A percentile compares a stretch with the other conserved stretches of the same genome.
phyloP scores from a whole-genome alignment of 1,284 basidiomycete species.

The Malassezia nana region DNA sequence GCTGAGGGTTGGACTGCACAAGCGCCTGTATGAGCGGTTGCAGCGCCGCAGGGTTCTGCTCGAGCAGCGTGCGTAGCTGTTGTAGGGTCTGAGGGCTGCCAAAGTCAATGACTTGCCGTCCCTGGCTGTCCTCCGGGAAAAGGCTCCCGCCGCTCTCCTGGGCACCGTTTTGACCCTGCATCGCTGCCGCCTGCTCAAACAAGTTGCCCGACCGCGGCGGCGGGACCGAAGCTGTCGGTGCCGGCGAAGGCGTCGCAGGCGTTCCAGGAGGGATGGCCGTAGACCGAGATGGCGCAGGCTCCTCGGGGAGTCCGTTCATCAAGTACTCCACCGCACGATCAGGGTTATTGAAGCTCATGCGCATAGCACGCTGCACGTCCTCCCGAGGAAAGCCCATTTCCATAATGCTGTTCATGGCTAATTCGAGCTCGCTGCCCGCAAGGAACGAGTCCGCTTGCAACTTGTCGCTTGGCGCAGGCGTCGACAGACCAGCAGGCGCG shows the following conservation, averaged over 20 bases:
- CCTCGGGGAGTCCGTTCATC: slow-evolving; percentile 66
- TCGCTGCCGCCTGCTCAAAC: slow-evolving; percentile 49
- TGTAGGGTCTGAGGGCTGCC: slow-evolving; percentile 44
- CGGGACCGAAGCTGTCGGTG: slow-evolving; percentile 35
- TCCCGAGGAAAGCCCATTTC: slow-evolving; percentile 85
- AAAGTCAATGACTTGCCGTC: slow-evolving; percentile 41
- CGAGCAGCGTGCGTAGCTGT: slow-evolving; percentile 39
- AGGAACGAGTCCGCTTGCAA: slow-evolving; percentile 14
- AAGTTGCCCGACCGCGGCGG: slow-evolving; percentile 45
- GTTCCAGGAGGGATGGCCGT: slow-evolving; percentile 53
- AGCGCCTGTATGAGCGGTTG: slow-evolving; percentile 45
- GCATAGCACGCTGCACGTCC: slow-evolving; percentile 70
- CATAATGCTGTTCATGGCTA: slow-evolving; percentile 53
- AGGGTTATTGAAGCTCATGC: slow-evolving; percentile 94
- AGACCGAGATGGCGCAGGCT: slow-evolving; percentile 38
- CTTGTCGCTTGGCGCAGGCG: neutral
- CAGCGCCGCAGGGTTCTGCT: slow-evolving; percentile 45
- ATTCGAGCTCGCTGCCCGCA: slow-evolving; percentile 31
- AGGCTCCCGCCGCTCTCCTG: slow-evolving; percentile 21
- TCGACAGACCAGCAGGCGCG: neutral
- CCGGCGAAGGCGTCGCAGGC: slow-evolving; percentile 53
- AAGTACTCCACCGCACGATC: slow-evolving; percentile 96
- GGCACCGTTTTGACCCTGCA: slow-evolving; percentile 23
- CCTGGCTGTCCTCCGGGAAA: slow-evolving; percentile 27
- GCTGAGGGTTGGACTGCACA: slow-evolving; percentile 43